phyloP scores from a whole-genome alignment of 441 rosid species.

The Populus hybrid region DNA sequence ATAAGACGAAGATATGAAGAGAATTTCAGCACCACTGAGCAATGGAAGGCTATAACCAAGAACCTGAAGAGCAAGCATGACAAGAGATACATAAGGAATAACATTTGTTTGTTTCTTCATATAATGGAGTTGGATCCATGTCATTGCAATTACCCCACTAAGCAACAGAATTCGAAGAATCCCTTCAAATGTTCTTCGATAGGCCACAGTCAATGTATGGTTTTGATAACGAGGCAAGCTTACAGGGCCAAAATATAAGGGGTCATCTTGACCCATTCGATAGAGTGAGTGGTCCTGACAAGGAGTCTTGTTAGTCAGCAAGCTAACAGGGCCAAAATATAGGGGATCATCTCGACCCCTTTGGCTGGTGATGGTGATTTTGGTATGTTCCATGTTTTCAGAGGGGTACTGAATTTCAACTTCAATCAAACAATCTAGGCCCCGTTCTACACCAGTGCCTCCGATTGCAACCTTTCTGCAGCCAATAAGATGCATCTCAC shows the following conservation, averaged over 20 bases:
- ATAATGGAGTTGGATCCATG: neutral
- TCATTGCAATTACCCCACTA: neutral
- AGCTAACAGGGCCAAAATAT: too few species aligned
- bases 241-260: neutral
- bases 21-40: neutral
- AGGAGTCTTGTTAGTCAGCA: too few species aligned
- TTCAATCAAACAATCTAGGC: conserved; percentile 3
- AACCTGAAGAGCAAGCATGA: conserved; percentile 5
- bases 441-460: neutral
- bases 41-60: conserved; percentile 1
- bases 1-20: neutral
- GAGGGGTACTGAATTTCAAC: conserved; percentile 5
- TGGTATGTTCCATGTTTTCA: neutral
- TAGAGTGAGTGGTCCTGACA: too few species aligned
- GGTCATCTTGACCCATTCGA: neutral
- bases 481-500: conserved; percentile 9
- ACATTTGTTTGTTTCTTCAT: neutral
- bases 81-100: neutral
- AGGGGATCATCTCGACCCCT: neutral
- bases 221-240: neutral
- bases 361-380: conserved; percentile 3
- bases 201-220: neutral
- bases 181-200: neutral
- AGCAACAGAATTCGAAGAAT: neutral
- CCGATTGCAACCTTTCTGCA: neutral